Evolutionary conservation across 192 early-diverging fungal species (phyloP).

Genomic region (Dimargaris cristalligena): DNA sequence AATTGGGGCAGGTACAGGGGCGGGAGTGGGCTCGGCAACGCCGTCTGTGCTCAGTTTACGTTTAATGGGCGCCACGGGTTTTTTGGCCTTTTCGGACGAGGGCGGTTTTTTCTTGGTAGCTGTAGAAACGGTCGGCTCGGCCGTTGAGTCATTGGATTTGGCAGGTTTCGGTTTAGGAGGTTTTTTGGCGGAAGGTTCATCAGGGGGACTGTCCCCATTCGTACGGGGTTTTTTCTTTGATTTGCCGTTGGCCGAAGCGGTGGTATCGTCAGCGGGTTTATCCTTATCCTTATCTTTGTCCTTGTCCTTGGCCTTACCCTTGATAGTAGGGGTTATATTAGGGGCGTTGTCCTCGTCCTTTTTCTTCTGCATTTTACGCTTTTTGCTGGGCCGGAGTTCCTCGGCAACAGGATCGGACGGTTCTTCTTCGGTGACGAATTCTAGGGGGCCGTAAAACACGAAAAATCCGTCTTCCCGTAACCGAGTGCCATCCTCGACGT

Average conservation of each 20-base stretch:
- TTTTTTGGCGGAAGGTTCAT: not conserved
- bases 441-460: not conserved
- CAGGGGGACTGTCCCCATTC: not conserved
- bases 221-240: not conserved
- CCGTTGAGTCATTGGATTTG: not conserved
- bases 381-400: not conserved
- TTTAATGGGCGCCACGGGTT: not conserved
- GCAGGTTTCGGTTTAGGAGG: not conserved
- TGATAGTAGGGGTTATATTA: too few relatives aligned
- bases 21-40: not conserved
- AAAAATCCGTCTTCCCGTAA: slow-evolving; percentile 4
- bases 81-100: not conserved
- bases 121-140: not conserved
- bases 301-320: not conserved
- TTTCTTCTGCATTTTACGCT: slow-evolving; percentile 1
- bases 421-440: not conserved
- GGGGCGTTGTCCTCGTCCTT: not conserved
- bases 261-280: not conserved
- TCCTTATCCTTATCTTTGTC: not conserved
- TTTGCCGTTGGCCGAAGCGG: not conserved
- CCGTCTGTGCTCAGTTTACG: not conserved
- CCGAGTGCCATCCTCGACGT: not conserved
- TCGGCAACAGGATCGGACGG: not conserved
- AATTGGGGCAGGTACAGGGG: not conserved
- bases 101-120: not conserved